These are phyloP conservation scores for Clarireedia monteithiana DNA, from an alignment of 2,329 filamentous ascomycete species.

Conservation along the genomic window DNA sequence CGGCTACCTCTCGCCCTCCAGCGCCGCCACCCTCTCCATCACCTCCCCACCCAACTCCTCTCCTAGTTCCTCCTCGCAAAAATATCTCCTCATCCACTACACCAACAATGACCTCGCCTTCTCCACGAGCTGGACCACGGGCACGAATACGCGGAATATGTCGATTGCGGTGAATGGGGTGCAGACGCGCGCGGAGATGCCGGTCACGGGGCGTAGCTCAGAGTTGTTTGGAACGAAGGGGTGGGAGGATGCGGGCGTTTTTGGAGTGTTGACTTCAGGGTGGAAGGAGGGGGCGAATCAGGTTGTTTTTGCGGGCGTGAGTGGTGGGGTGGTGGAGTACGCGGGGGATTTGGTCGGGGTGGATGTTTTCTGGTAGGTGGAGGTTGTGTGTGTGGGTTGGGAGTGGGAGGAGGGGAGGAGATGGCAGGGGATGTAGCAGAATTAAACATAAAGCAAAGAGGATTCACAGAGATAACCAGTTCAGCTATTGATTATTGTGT, in stretches of 20 bases:
- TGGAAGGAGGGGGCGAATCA: conserved; percentile 16
- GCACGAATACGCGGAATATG: conserved; percentile 24
- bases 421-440: too few species aligned
- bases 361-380: conserved; percentile 18
- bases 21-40: conserved; percentile 13
- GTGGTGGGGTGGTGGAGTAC: conserved; percentile 24
- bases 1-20: conserved; percentile 12
- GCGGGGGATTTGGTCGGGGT: conserved; percentile 33
- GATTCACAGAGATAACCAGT: too few species aligned
- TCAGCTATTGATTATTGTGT: too few species aligned
- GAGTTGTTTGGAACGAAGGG: conserved; percentile 19
- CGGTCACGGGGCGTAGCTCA: conserved; percentile 20
- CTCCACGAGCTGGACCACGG: conserved; percentile 14
- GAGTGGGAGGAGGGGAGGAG: too few species aligned
- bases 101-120: conserved; percentile 24
- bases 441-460: too few species aligned
- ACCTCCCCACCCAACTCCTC: conserved; percentile 3
- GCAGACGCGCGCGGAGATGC: conserved; percentile 19
- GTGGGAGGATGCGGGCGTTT: conserved; percentile 23
- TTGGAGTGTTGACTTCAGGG: conserved; percentile 17
- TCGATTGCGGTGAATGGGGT: conserved; percentile 20
- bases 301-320: conserved; percentile 30
- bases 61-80: neutral
- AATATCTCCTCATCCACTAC: conserved; percentile 19
- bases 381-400: too few species aligned